Evolutionary conservation across 176 grass and related monocot species (phyloP).

Genomic region (Canna indica): DNA sequence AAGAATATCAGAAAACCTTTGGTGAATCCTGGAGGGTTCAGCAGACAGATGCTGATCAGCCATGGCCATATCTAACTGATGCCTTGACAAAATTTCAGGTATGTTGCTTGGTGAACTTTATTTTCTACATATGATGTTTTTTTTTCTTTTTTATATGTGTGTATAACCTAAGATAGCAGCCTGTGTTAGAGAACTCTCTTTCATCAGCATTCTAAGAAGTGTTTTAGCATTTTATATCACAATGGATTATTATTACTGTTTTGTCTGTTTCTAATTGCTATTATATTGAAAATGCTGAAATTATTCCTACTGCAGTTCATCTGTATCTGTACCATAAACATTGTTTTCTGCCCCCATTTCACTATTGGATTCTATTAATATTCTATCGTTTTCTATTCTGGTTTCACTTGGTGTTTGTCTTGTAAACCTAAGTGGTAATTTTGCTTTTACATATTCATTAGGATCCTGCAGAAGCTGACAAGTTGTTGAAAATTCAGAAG

Average conservation of each 20-base stretch:
- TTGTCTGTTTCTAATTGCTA: background rate
- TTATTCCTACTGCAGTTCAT: background rate
- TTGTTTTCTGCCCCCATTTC: background rate
- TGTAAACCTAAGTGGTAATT: background rate
- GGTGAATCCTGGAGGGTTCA: slow-evolving; percentile 77
- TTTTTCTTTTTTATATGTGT: background rate
- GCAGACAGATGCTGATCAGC: slow-evolving; percentile 67
- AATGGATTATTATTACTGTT: background rate
- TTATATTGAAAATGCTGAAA: background rate
- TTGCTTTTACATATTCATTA: slow-evolving; percentile 28
- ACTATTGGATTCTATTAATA: background rate
- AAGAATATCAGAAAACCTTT: slow-evolving; percentile 98
- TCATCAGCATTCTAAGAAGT: too few species aligned
- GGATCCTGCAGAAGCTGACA: slow-evolving; percentile 94
- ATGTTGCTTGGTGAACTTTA: slow-evolving; percentile 3
- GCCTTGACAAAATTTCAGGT: slow-evolving; percentile 96
- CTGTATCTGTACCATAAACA: background rate
- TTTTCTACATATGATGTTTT: background rate
- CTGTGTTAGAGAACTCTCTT: background rate
- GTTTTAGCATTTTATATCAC: background rate
- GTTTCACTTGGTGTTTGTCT: background rate
- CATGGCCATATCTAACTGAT: slow-evolving; percentile 71
- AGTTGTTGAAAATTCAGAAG: slow-evolving; percentile 91
- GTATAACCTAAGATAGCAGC: background rate
- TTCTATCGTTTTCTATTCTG: background rate